These are phyloP conservation scores for Daldinia sp. DNA, from an alignment of 2,329 filamentous ascomycete genomes.

Conservation along the genomic window DNA sequence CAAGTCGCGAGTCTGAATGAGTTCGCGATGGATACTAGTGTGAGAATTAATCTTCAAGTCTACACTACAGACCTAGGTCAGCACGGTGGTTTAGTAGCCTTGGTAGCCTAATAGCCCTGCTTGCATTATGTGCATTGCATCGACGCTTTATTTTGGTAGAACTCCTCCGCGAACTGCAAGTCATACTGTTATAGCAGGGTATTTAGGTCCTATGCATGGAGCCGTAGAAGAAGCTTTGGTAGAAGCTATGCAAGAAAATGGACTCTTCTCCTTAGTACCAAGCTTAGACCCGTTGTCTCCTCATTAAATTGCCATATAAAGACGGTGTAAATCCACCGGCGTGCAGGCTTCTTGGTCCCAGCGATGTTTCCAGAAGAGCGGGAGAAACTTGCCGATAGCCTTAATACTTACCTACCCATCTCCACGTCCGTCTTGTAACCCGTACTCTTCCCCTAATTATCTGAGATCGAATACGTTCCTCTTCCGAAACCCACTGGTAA, in stretches of 20 bases:
- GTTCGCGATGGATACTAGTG: background rate
- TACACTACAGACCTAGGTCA: background rate
- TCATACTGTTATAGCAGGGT: background rate
- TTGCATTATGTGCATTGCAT: constrained; percentile 1
- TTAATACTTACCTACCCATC: background rate
- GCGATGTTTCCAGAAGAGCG: background rate
- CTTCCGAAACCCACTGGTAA: background rate
- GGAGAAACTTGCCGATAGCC: background rate
- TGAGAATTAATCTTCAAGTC: background rate
- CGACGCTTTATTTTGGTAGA: background rate
- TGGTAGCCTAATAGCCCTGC: too few relatives aligned
- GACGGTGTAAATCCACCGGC: background rate
- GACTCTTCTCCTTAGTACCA: background rate
- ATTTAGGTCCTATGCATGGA: background rate
- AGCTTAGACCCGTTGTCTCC: background rate
- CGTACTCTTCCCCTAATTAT: background rate
- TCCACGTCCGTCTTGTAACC: background rate
- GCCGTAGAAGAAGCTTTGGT: background rate
- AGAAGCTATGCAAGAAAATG: background rate
- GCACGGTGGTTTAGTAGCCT: background rate
- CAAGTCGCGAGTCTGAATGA: too few relatives aligned
- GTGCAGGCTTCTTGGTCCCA: too few relatives aligned
- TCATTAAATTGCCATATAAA: background rate
- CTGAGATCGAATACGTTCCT: background rate
- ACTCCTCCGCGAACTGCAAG: background rate